These are phyloP conservation scores for Pseudogymnoascus sp. DNA, from an alignment of 2,329 filamentous ascomycete species.

Conservation along the genomic window DNA sequence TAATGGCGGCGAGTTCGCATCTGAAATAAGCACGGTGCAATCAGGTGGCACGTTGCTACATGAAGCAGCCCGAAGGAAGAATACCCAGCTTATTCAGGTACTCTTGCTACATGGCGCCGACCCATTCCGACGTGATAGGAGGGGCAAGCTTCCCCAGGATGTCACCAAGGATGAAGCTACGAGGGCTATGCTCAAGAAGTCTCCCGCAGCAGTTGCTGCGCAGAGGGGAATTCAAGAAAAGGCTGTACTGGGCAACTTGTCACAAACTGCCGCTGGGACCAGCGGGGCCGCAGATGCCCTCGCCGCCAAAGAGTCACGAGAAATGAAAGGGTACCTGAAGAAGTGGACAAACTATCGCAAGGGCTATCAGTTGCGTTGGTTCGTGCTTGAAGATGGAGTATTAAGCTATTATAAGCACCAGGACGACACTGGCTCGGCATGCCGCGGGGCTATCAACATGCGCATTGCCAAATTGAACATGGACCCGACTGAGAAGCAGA, in stretches of 20 bases:
- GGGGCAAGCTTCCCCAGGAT: conserved; percentile 91
- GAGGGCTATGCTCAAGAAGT: conserved; percentile 81
- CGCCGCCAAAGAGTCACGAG: conserved; percentile 77
- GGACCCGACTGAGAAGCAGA: conserved; percentile 94
- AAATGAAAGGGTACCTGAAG: conserved; percentile 98
- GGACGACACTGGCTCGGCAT: conserved; percentile 92
- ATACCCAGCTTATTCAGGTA: conserved; percentile 80
- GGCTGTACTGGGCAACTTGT: conserved; percentile 76
- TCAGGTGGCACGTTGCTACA: conserved; percentile 88
- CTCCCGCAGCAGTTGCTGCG: conserved; percentile 86
- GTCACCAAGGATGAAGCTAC: conserved; percentile 92
- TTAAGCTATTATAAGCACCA: conserved; percentile 99
- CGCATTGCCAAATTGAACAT: conserved; percentile 89
- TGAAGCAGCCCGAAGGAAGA: conserved; percentile 82
- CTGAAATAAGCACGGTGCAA: conserved; percentile 68
- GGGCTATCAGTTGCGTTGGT: conserved; percentile 95
- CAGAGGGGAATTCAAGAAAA: conserved; percentile 96
- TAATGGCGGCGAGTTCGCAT: conserved; percentile 82
- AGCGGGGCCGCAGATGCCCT: conserved; percentile 51
- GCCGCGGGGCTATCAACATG: conserved; percentile 98
- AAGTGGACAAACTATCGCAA: conserved; percentile 99
- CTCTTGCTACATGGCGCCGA: conserved; percentile 90
- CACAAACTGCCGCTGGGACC: conserved; percentile 43
- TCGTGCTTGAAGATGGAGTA: conserved; percentile 94
- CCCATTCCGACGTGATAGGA: conserved; percentile 89